Evolutionary conservation across 2,329 filamentous ascomycete genomes (phyloP).

Genomic region (Chaetomium sp.): DNA sequence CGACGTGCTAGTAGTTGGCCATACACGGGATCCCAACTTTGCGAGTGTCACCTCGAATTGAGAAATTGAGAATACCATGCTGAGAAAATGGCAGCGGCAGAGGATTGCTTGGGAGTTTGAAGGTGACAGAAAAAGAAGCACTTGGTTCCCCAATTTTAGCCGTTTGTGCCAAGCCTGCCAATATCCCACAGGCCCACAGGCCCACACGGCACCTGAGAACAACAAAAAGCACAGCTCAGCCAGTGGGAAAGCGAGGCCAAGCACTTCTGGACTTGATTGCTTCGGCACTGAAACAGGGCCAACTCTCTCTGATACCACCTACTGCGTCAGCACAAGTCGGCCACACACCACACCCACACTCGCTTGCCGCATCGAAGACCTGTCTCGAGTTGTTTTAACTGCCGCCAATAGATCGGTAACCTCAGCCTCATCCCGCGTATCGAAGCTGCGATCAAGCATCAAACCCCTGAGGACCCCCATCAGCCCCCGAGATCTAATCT

Average conservation of each 20-base stretch:
- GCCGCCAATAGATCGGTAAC: slow-evolving; percentile 22
- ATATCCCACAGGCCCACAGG: not conserved
- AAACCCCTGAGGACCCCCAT: not conserved
- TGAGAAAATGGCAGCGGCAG: too few relatives aligned
- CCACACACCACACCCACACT: slow-evolving; percentile 21
- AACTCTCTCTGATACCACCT: slow-evolving; percentile 4
- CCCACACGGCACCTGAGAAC: too few relatives aligned
- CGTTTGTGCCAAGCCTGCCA: not conserved
- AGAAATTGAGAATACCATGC: too few relatives aligned
- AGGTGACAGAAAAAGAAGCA: not conserved
- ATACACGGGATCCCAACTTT: not conserved
- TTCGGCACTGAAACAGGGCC: slow-evolving; percentile 24
- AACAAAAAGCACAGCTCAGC: not conserved
- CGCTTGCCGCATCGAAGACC: not conserved
- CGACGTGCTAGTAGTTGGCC: not conserved
- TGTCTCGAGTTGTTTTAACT: slow-evolving; percentile 8
- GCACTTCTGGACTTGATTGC: slow-evolving; percentile 10
- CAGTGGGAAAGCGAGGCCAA: slow-evolving; percentile 1
- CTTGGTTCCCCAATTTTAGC: slow-evolving; percentile 12
- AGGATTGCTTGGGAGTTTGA: not conserved
- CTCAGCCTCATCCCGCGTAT: slow-evolving; percentile 6
- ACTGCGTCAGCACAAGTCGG: not conserved
- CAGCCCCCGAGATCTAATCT: slow-evolving; percentile 7
- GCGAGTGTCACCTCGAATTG: not conserved
- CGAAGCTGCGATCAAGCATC: slow-evolving; percentile 16